Evolutionary conservation across 192 early-diverging fungal species (phyloP).

Genomic region (Radiomyces spectabilis): DNA sequence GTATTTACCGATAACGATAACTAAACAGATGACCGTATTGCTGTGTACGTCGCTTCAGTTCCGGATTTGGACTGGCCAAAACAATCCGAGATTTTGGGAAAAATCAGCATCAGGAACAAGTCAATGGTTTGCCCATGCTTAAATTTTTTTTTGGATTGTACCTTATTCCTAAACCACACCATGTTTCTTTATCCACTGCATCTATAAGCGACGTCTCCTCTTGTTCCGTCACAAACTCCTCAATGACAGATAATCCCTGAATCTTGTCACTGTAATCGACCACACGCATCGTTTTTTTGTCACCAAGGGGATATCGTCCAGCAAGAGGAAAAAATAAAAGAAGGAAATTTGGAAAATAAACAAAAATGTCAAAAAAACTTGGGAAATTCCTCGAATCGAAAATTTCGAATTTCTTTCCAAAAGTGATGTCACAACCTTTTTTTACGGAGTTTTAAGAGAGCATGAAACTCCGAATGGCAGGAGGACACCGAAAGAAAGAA

Average conservation of each 20-base stretch:
- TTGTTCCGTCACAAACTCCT: conserved; percentile 36
- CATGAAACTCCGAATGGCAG: too few relatives aligned
- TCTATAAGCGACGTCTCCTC: conserved; percentile 42
- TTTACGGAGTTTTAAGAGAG: too few relatives aligned
- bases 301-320: too few relatives aligned
- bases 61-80: conserved; percentile 46
- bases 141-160: conserved; percentile 4
- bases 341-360: too few relatives aligned
- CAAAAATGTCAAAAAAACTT: too few relatives aligned
- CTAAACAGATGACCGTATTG: conserved; percentile 64
- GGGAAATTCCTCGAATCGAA: too few relatives aligned
- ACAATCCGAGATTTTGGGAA: background rate
- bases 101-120: background rate
- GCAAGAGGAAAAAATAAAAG: too few relatives aligned
- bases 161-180: conserved; percentile 48
- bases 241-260: conserved; percentile 34
- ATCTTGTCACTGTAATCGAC: too few relatives aligned
- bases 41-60: conserved; percentile 60
- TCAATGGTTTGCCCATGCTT: background rate
- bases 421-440: too few relatives aligned
- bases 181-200: conserved; percentile 30
- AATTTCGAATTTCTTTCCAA: too few relatives aligned
- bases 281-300: too few relatives aligned
- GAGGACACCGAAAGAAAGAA: too few relatives aligned
- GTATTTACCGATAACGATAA: conserved; percentile 50